phyloP scores from a whole-genome alignment of 306 rosid genomes.

The Vigna reflexopilosa region DNA sequence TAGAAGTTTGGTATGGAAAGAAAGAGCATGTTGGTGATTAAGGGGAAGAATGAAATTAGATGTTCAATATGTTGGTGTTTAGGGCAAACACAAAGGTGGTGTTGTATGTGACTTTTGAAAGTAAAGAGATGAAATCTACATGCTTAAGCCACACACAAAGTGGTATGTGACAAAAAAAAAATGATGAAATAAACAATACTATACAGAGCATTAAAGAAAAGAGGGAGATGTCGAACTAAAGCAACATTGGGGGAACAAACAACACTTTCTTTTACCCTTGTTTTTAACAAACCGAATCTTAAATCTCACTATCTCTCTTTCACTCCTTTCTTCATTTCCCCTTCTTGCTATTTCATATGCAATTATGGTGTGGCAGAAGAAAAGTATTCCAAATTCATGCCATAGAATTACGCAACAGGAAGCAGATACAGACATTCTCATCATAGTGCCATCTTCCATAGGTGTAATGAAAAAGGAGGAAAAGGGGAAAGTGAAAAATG shows the following conservation, averaged over 20 bases:
- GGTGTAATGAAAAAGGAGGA: conserved; percentile 10
- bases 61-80: conserved; percentile 38
- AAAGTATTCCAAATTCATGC: conserved; percentile 39
- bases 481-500: conserved; percentile 40
- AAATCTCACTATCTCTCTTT: conserved; percentile 18
- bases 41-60: conserved; percentile 49
- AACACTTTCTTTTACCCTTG: conserved; percentile 51
- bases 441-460: background rate
- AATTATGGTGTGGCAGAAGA: conserved; percentile 27
- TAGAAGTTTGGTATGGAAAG: conserved; percentile 40
- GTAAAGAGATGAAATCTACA: conserved; percentile 42
- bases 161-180: conserved; percentile 38
- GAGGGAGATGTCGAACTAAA: conserved; percentile 45
- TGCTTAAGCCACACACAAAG: conserved; percentile 65
- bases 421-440: conserved; percentile 25
- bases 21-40: conserved; percentile 42
- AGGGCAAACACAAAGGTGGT: conserved; percentile 53
- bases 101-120: conserved; percentile 44
- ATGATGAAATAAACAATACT: conserved; percentile 5
- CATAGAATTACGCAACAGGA: conserved; percentile 24
- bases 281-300: conserved; percentile 52
- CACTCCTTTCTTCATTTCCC: conserved; percentile 43
- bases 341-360: conserved; percentile 41
- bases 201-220: conserved; percentile 39
- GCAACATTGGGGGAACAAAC: conserved; percentile 59